Evolutionary conservation across 805 yeast genomes (phyloP).

Genomic region (Tetrapisispora phaffii): DNA sequence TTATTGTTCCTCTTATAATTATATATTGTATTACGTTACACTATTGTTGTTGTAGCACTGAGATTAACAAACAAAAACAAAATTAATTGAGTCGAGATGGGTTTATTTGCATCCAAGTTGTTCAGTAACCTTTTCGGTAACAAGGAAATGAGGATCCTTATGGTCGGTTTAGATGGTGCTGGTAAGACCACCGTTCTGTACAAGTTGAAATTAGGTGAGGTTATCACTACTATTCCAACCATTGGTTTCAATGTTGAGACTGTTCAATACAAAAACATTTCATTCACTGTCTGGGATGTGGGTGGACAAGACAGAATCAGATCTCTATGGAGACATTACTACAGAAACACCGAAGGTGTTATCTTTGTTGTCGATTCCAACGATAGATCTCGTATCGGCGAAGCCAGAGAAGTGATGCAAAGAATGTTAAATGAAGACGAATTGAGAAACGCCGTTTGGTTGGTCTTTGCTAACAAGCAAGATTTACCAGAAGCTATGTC

Average conservation of each 20-base stretch:
- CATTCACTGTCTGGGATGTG: slow-evolving; percentile 97
- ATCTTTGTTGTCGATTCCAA: slow-evolving; percentile 96
- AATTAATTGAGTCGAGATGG: slow-evolving; percentile 45
- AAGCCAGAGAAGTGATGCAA: slow-evolving; percentile 96
- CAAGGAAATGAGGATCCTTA: slow-evolving; percentile 95
- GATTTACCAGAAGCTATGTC: slow-evolving; percentile 98
- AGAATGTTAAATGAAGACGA: slow-evolving; percentile 98
- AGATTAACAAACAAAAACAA: not conserved
- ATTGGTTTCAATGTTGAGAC: slow-evolving; percentile 97
- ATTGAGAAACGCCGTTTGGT: slow-evolving; percentile 88
- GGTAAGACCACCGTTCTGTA: slow-evolving; percentile 96
- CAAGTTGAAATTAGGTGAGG: slow-evolving; percentile 91
- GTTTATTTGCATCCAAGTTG: slow-evolving; percentile 89
- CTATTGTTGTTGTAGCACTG: not conserved
- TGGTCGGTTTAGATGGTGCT: slow-evolving; percentile 98
- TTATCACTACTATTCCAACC: slow-evolving; percentile 93
- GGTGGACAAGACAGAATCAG: slow-evolving; percentile 99
- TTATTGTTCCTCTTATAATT: too few species aligned
- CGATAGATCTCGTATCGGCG: slow-evolving; percentile 96
- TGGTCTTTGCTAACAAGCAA: slow-evolving; percentile 96
- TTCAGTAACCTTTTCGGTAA: slow-evolving; percentile 94
- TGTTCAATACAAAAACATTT: slow-evolving; percentile 92
- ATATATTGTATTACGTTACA: not conserved
- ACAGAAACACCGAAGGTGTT: slow-evolving; percentile 97
- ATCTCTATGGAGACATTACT: slow-evolving; percentile 98